Evolutionary conservation across 371 early-diverging fungal species (phyloP).

Genomic region (Rhizopus microsporus): DNA sequence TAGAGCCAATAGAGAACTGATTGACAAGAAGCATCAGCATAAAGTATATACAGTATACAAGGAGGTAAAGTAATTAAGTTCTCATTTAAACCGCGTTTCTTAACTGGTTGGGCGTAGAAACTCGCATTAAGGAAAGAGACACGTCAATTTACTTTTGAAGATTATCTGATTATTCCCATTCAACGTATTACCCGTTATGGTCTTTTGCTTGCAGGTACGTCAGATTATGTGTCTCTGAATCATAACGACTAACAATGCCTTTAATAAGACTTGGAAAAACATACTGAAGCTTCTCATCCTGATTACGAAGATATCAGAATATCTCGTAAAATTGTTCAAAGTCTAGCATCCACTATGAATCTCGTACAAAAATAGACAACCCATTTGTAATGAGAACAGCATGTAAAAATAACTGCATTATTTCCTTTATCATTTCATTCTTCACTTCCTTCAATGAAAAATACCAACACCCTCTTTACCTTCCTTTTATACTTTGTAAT

Average conservation of each 20-base stretch:
- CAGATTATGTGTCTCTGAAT: not conserved
- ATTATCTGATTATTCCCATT: conserved; percentile 46
- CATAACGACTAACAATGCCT: not conserved
- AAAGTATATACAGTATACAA: conserved; percentile 24
- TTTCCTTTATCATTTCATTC: too few relatives aligned
- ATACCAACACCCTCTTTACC: not conserved
- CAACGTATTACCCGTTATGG: conserved; percentile 46
- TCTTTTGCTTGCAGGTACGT: conserved; percentile 39
- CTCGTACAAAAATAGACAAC: conserved; percentile 34
- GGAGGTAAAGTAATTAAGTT: conserved; percentile 14
- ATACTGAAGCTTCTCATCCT: conserved; percentile 36
- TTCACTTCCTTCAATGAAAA: not conserved
- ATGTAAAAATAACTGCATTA: too few relatives aligned
- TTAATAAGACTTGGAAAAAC: conserved; percentile 40
- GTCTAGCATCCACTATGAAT: conserved; percentile 46
- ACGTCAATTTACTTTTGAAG: conserved; percentile 34
- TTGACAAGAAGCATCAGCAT: conserved; percentile 18
- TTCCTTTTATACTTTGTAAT: not conserved
- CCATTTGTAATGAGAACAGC: too few relatives aligned
- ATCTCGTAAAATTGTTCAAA: conserved; percentile 33
- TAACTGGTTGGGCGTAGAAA: conserved; percentile 15
- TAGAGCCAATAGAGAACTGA: conserved; percentile 26
- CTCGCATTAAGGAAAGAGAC: conserved; percentile 33
- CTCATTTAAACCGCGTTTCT: not conserved
- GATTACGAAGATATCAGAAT: conserved; percentile 39